A percentile compares a stretch with the other conserved stretches of the same genome.
phyloP scores from a whole-genome alignment of 1,139 yeast species.

The Wickerhamomyces sp. region DNA sequence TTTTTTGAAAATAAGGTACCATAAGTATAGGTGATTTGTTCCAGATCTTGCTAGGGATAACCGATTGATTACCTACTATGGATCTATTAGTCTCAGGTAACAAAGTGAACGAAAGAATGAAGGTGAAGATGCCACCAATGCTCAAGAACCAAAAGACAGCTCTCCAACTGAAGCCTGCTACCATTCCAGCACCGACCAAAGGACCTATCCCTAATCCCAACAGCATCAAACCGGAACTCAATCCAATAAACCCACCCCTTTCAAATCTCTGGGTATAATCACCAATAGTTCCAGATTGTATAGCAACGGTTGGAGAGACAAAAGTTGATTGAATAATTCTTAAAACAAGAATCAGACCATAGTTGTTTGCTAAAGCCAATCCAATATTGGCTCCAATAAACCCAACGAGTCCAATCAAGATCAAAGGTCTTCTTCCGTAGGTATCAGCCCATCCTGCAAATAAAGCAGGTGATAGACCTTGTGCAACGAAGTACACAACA shows the following conservation, averaged over 20 bases:
- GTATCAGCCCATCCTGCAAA: conserved; percentile 61
- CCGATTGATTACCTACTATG: conserved; percentile 63
- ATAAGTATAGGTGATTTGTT: conserved; percentile 41
- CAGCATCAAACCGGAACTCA: conserved; percentile 58
- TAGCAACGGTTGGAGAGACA: conserved; percentile 64
- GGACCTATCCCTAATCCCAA: conserved; percentile 78
- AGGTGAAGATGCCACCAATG: conserved; percentile 46
- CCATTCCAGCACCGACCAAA: conserved; percentile 62
- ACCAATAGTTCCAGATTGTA: conserved; percentile 61
- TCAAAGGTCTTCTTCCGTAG: conserved; percentile 63
- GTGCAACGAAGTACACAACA: conserved; percentile 63
- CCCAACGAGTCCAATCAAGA: conserved; percentile 44
- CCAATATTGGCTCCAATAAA: conserved; percentile 56
- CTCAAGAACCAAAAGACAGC: conserved; percentile 72
- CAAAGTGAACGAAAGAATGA: conserved; percentile 33
- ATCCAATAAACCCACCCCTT: conserved; percentile 62
- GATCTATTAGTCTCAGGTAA: conserved; percentile 72
- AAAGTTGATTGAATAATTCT: conserved; percentile 68
- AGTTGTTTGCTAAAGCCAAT: conserved; percentile 46
- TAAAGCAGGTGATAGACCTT: conserved; percentile 62
- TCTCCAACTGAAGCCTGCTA: conserved; percentile 62
- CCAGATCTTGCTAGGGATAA: conserved; percentile 35
- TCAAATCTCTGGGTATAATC: conserved; percentile 60
- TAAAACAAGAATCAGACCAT: conserved; percentile 48
- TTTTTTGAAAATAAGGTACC: conserved; percentile 19